These are phyloP conservation scores for Platanus orientalis DNA, from an alignment of 164 flowering plant genomes.

Conservation along the genomic window DNA sequence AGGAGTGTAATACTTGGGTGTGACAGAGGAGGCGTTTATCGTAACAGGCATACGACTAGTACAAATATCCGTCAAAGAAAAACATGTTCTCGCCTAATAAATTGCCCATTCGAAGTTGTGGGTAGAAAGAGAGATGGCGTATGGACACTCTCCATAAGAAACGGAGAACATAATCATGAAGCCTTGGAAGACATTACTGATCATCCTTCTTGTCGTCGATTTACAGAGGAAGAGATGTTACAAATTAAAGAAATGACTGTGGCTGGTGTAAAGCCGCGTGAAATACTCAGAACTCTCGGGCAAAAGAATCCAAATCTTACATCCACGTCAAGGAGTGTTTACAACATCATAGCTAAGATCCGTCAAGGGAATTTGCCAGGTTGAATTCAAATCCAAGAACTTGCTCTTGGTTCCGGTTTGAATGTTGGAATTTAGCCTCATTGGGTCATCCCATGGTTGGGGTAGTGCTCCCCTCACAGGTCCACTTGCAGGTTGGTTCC, in stretches of 20 bases:
- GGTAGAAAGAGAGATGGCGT: constrained; percentile 44
- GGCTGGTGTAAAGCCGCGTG: constrained; percentile 43
- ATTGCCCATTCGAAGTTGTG: constrained; percentile 45
- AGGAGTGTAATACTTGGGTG: constrained; percentile 40
- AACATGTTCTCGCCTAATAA: constrained; percentile 43
- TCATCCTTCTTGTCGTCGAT: constrained; percentile 48
- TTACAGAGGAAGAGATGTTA: constrained; percentile 34
- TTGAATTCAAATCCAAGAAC: constrained; percentile 3
- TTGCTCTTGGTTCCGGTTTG: too few species aligned
- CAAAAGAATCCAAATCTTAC: constrained; percentile 41
- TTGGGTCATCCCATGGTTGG: too few species aligned
- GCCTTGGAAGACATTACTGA: constrained; percentile 35
- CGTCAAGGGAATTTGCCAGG: constrained; percentile 29
- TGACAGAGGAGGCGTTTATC: constrained; percentile 47
- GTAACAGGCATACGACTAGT: constrained; percentile 32
- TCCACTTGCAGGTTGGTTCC: too few species aligned
- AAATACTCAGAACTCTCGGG: constrained; percentile 35
- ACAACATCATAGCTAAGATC: constrained; percentile 39
- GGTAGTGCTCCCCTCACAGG: too few species aligned
- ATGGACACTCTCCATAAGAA: constrained; percentile 40
- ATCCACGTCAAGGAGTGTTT: constrained; percentile 42
- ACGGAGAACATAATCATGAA: constrained; percentile 49
- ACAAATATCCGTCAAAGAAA: constrained; percentile 27
- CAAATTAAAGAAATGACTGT: constrained; percentile 42
- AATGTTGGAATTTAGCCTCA: too few species aligned